Base-by-base conservation (phyloP, 139 green algal genomes). In the Picochlorum sp. region DNA sequence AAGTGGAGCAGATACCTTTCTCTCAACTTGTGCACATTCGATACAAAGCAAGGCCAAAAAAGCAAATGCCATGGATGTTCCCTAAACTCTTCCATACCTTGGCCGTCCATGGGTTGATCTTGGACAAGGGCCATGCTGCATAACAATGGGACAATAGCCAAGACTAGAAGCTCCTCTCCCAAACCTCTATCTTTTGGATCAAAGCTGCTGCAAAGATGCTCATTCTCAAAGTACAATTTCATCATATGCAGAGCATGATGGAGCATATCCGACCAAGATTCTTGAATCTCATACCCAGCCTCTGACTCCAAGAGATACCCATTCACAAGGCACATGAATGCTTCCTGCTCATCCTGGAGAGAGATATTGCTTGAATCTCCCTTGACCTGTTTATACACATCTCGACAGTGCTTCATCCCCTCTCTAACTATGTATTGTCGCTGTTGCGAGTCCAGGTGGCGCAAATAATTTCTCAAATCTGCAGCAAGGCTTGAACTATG, bases 141-240 rank as follows among this genome's bases (percentile, higher is more conserved):
- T 20, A 87, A 10, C 24, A 92, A 75, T 3, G 76, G 63, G 1
- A 50, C 61, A 2, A 70, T 78, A 3, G 86, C 86, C 7, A 88
- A 52, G 2, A 49, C 45, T 4, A 88, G 68, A 30, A 90, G 76
- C 49, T 92, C 85, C 62, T 94, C 85, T 2, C 76, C 85, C 15
- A 81, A 74, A 24, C 83, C 86, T 4, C 83, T 61, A 61, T 94
- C 86, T n/a, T 87, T 80, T 24, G 82, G 67, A 56, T 94, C 85
- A 21, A 94, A 56, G 2, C 7, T 21, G 2, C 54, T 55, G 28
- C 65, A 86, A 38, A 89, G 68, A 3, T 74, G 70, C 47, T 78
- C 50, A 8, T 72, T 68, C 5, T 49, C 24, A 7, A 47, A 44
- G 62, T 84, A 88, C 15, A 82, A 65, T 3, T 38, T 37, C 57